These are phyloP conservation scores for Apophysomyces ossiformis DNA, from an alignment of 371 early-diverging fungal genomes.

Conservation along the genomic window DNA sequence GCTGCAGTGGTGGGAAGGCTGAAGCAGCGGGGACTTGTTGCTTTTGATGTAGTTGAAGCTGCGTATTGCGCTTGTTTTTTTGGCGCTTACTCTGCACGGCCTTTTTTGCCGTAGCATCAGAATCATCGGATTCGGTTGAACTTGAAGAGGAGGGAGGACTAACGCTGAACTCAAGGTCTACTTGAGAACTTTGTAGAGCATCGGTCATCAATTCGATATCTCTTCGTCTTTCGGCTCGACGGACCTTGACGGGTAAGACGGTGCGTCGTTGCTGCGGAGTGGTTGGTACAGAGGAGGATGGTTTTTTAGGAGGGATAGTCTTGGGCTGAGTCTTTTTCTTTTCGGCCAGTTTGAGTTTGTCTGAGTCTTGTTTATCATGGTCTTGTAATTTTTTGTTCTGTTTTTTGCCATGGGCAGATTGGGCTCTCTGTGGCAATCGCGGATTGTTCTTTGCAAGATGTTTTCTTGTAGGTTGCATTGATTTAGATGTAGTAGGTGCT, in stretches of 20 bases:
- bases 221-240: conserved; percentile 21
- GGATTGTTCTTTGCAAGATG: conserved; percentile 1
- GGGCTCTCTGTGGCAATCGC: conserved; percentile 12
- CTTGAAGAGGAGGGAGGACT: conserved; percentile 4
- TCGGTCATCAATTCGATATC: conserved; percentile 25
- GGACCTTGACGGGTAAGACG: conserved; percentile 22
- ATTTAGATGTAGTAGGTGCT: conserved; percentile 1
- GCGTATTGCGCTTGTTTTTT: conserved; percentile 8
- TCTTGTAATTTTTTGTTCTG: conserved; percentile 13
- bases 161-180: conserved; percentile 11
- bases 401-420: conserved; percentile 37
- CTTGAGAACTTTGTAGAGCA: conserved; percentile 15
- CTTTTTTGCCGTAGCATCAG: conserved; percentile 16
- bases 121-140: conserved; percentile 16
- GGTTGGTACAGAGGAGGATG: conserved; percentile 11
- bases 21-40: conserved; percentile 10
- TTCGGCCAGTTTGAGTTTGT: conserved; percentile 10
- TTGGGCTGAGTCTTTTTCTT: conserved; percentile 13
- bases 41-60: background rate
- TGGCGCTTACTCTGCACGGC: conserved; percentile 9
- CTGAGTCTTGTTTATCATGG: conserved; percentile 15
- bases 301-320: conserved; percentile 10
- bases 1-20: conserved; percentile 7
- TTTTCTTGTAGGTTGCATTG: conserved; percentile 2
- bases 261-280: conserved; percentile 10